Percentiles rank a stretch among this genome's conserved stretches.
Conservation (phyloP, 495 filamentous ascomycete species). For the Evansstolkia leycettana region DNA sequence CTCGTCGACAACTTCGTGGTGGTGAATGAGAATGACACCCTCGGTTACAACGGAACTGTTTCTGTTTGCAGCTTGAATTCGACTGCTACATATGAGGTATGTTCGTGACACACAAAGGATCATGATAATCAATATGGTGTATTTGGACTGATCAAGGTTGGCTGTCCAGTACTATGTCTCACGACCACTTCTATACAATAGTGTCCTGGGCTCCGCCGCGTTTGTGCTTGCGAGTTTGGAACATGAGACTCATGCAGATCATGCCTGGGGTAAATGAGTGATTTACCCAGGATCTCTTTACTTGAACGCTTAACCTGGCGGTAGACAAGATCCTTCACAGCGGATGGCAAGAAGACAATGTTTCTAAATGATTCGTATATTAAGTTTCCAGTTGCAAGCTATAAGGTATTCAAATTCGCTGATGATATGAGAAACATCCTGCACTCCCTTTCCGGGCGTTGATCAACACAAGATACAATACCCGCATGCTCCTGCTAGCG, state of each 20-base stretch:
- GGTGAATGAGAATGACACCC: constrained; percentile 21
- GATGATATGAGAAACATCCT: too few species aligned
- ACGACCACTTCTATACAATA: constrained; percentile 30
- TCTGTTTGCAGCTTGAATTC: constrained; percentile 41
- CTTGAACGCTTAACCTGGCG: too few species aligned
- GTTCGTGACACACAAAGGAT: neutral
- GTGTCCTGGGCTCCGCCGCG: constrained; percentile 32
- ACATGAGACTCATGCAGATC: constrained; percentile 14
- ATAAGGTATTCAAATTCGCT: too few species aligned
- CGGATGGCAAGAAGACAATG: too few species aligned
- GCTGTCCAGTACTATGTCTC: constrained; percentile 34
- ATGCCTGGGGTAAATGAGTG: too few species aligned
- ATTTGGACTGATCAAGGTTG: neutral
- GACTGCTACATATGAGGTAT: constrained; percentile 34
- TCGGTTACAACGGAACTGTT: constrained; percentile 44
- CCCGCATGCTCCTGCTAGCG: too few species aligned
- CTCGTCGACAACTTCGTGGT: constrained; percentile 29
- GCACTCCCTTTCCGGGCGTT: too few species aligned
- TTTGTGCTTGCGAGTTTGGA: constrained; percentile 38
- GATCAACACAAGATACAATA: too few species aligned
- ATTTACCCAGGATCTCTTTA: too few species aligned
- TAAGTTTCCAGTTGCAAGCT: too few species aligned
- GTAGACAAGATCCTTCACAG: too few species aligned
- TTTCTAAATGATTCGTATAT: too few species aligned
- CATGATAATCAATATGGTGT: neutral